Evolutionary conservation across 2,329 filamentous ascomycete species (phyloP).

Genomic region (Calonectria naviculata): DNA sequence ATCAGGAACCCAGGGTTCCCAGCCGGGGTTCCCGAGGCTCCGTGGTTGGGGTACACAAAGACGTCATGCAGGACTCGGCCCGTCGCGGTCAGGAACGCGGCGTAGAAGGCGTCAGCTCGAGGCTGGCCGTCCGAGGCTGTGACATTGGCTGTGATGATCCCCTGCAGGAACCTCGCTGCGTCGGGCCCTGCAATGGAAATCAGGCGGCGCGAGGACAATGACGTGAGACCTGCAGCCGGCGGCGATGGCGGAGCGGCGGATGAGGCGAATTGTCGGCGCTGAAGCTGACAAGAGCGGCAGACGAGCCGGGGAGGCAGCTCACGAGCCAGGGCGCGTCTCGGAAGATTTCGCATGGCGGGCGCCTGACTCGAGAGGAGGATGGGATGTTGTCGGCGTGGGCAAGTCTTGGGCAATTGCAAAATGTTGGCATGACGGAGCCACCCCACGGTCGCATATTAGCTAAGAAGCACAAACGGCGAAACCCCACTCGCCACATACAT

Average conservation of each 20-base stretch:
- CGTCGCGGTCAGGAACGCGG: constrained; percentile 86
- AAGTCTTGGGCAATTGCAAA: neutral
- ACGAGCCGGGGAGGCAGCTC: constrained; percentile 29
- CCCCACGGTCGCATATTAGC: constrained; percentile 7
- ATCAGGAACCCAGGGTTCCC: constrained; percentile 68
- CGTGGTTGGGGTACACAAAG: constrained; percentile 80
- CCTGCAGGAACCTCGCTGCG: constrained; percentile 86
- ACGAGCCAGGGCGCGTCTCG: constrained; percentile 33
- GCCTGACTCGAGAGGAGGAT: constrained; percentile 18
- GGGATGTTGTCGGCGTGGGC: neutral
- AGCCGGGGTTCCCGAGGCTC: constrained; percentile 34
- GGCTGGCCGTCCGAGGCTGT: constrained; percentile 51
- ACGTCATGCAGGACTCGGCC: constrained; percentile 90
- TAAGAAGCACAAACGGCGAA: neutral
- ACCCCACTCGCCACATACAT: constrained; percentile 3
- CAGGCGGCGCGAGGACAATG: constrained; percentile 79
- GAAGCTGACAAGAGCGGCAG: constrained; percentile 47
- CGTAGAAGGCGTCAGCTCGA: constrained; percentile 72
- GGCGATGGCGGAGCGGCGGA: constrained; percentile 51
- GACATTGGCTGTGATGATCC: constrained; percentile 77
- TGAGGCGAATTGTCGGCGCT: constrained; percentile 46
- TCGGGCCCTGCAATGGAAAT: constrained; percentile 85
- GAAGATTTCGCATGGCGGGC: constrained; percentile 37
- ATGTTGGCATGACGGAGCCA: constrained; percentile 5
- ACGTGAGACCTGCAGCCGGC: constrained; percentile 59